A percentile compares a stretch with the other conserved stretches of the same genome.
Evolutionary conservation across 768 basidiomycete genomes (phyloP).

Genomic region (Agrocybe pediades): DNA sequence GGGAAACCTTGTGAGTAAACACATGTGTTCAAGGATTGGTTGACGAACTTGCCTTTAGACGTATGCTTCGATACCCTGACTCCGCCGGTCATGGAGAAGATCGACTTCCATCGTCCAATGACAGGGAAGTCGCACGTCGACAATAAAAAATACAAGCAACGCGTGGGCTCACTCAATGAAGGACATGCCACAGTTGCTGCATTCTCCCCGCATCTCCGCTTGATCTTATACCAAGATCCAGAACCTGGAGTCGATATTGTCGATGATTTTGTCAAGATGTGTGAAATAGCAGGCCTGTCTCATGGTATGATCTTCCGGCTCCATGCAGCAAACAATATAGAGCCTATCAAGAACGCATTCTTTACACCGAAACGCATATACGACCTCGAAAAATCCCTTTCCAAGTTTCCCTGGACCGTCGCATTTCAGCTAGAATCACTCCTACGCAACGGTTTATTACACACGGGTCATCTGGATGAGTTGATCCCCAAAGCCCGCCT

Average conservation of each 20-base stretch:
- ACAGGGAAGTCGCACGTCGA: conserved; percentile 42
- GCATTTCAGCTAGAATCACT: conserved; percentile 80
- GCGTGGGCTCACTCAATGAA: conserved; percentile 59
- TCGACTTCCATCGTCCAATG: conserved; percentile 55
- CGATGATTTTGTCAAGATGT: conserved; percentile 53
- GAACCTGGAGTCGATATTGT: conserved; percentile 40
- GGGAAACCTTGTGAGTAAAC: conserved; percentile 60
- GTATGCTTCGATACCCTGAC: conserved; percentile 68
- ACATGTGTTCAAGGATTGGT: not conserved
- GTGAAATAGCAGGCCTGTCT: conserved; percentile 46
- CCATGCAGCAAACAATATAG: conserved; percentile 40
- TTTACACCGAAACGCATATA: conserved; percentile 51
- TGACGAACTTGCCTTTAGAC: conserved; percentile 37
- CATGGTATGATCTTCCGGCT: conserved; percentile 33
- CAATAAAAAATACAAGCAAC: conserved; percentile 50
- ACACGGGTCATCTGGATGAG: conserved; percentile 54
- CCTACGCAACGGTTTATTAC: conserved; percentile 61
- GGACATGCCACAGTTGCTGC: conserved; percentile 63
- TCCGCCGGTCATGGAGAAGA: conserved; percentile 64
- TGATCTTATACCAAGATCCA: conserved; percentile 55
- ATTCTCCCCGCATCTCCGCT: conserved; percentile 71
- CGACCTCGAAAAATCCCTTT: conserved; percentile 44
- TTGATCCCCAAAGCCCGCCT: conserved; percentile 46
- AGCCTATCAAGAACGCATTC: conserved; percentile 50
- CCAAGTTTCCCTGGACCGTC: conserved; percentile 58